Conservation (phyloP, 306 rosid genomes). For the Glycyrrhiza uralensis region DNA sequence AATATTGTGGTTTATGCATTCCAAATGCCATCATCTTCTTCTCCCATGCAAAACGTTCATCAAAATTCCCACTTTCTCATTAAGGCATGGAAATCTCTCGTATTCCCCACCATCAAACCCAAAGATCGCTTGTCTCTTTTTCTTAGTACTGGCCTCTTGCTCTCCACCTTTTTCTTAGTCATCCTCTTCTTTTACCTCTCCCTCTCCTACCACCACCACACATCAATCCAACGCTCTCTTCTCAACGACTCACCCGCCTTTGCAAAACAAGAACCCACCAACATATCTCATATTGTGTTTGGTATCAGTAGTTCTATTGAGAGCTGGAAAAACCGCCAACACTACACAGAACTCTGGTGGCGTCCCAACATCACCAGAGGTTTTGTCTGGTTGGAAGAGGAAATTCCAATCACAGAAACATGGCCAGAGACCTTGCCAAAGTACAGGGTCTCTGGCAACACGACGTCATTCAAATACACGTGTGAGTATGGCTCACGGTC, state of each 20-base stretch:
- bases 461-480: slow-evolving; percentile 53
- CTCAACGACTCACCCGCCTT: too few species aligned
- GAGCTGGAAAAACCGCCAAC: too few species aligned
- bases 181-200: too few species aligned
- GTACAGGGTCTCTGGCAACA: slow-evolving; percentile 46
- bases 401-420: slow-evolving; percentile 12
- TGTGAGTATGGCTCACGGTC: slow-evolving; percentile 64
- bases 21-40: background rate
- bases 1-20: background rate
- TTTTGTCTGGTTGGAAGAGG: slow-evolving; percentile 57
- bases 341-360: slow-evolving; percentile 68
- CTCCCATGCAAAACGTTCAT: background rate
- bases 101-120: slow-evolving; percentile 10
- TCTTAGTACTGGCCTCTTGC: slow-evolving; percentile 10
- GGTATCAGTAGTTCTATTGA: too few species aligned
- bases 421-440: slow-evolving; percentile 48
- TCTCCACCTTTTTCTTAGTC: too few species aligned
- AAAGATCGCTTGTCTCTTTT: background rate
- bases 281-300: too few species aligned
- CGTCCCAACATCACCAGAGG: slow-evolving; percentile 45
- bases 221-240: too few species aligned
- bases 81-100: slow-evolving; percentile 27
- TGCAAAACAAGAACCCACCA: too few species aligned
- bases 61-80: slow-evolving; percentile 22
- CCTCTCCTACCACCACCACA: too few species aligned